Evolutionary conservation across 2,329 filamentous ascomycete genomes (phyloP), one percentile per base, ranked within the genome.

Genomic region (Pseudopyricularia cyperi): DNA sequence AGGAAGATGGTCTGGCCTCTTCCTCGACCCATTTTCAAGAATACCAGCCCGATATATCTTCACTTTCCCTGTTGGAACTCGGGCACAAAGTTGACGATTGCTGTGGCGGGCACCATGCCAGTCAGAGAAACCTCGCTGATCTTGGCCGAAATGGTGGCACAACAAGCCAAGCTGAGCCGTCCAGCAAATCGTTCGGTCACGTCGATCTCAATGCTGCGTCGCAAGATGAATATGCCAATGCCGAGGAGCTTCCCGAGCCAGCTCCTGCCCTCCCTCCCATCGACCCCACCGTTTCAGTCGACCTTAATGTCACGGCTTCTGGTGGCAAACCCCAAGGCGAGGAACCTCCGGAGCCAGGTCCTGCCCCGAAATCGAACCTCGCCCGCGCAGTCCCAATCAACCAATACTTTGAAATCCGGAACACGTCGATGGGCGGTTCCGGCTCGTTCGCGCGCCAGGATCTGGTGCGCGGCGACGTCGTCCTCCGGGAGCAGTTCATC

Each of bases 401-500:
- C 53, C 59, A 63, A 0, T 66, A 58, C 53, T 68, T 79, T 37
- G 57, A 65, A 11, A 58, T 79, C 6, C 65, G 61, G 3, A 58
- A 58, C 9, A 76, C 74, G 0, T 48, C 54, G 0, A 61, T 72
- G 1, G 68, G 68, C 0, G 75, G 75, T 1, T 66, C 69, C 46
- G 76, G 76, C 0, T 69, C 66, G 0, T 76, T 78, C 47, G 74
- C 76, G 0, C 55, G 58, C 1, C 59, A 57, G 5, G 61, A 67
- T 7, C 64, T 79, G 11, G 55, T 55, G 17, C 49, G 56, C 0
- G 66, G 66, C 34, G 66, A 73, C 34, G 57, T 63, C 1, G 68
- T 79, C 8, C 66, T 77, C 0, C 56, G 66, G 0, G 76, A 80
- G 59, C 56, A 55, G 11, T 69, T 74, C 0, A 59, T 77, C 0